Evolutionary conservation across 345 rosid genomes (phyloP).

Genomic region (Gossypium bickii): DNA sequence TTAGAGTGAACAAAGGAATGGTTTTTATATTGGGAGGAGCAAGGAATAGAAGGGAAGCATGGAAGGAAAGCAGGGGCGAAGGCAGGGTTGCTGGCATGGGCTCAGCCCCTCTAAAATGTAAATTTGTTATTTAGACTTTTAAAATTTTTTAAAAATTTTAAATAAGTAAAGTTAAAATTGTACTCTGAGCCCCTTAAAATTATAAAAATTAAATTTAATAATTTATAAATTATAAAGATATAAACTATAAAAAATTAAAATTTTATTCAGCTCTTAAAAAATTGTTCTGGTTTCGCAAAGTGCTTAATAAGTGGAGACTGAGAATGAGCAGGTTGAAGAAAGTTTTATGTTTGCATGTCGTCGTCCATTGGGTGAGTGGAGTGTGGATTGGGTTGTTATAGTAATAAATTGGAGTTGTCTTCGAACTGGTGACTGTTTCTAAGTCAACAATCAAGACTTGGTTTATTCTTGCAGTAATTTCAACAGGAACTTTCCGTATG

Average conservation of each 20-base stretch:
- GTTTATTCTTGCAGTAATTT: neutral
- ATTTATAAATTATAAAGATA: too few relatives aligned
- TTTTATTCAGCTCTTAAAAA: too few relatives aligned
- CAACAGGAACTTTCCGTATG: neutral
- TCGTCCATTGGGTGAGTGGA: neutral
- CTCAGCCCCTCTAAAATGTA: too few relatives aligned
- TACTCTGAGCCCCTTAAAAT: too few relatives aligned
- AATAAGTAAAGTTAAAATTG: too few relatives aligned
- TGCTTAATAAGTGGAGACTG: neutral
- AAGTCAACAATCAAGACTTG: neutral
- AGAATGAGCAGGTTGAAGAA: neutral
- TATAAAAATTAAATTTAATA: too few relatives aligned
- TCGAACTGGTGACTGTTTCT: slow-evolving; percentile 4
- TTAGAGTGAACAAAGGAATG: neutral
- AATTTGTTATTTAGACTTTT: too few relatives aligned
- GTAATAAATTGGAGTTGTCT: neutral
- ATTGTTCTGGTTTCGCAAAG: too few relatives aligned
- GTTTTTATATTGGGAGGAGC: neutral
- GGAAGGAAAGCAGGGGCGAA: too few relatives aligned
- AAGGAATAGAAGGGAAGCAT: neutral
- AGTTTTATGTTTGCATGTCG: neutral
- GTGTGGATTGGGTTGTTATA: neutral
- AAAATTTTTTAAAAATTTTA: too few relatives aligned
- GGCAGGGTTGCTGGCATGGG: too few relatives aligned
- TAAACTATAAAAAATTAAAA: too few relatives aligned